A percentile compares a stretch with the other conserved stretches of the same genome.
These are phyloP conservation scores for Turritis glabra DNA, from an alignment of 345 rosid species.

Conservation along the genomic window DNA sequence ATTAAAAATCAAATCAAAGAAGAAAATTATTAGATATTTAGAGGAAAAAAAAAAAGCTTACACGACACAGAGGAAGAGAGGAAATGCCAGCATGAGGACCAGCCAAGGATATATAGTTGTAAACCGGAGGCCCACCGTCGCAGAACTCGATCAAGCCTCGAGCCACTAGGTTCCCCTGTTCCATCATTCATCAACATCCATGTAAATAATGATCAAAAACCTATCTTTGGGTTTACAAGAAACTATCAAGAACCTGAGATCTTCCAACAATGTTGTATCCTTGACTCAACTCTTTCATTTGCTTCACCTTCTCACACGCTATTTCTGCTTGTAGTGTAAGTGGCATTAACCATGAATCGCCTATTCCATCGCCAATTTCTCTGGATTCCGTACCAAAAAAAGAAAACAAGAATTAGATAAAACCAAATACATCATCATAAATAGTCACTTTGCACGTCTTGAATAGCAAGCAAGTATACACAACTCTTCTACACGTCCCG, in stretches of 20 bases:
- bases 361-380: constrained; percentile 78
- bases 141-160: constrained; percentile 88
- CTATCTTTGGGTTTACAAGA: neutral
- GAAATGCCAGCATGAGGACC: constrained; percentile 99
- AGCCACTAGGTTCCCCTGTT: constrained; percentile 88
- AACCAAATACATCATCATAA: constrained; percentile 4
- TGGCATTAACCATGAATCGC: constrained; percentile 92
- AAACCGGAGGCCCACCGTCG: constrained; percentile 74
- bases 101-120: constrained; percentile 78
- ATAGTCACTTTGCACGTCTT: neutral
- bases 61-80: constrained; percentile 85
- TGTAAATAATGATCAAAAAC: neutral
- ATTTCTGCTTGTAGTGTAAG: constrained; percentile 63
- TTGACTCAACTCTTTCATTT: constrained; percentile 69
- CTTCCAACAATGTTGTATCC: constrained; percentile 93
- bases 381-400: constrained; percentile 38
- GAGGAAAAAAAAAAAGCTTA: constrained; percentile 37
- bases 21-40: neutral
- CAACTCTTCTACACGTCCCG: neutral
- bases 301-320: constrained; percentile 81
- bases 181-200: constrained; percentile 9
- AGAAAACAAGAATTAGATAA: neutral
- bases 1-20: neutral
- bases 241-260: constrained; percentile 64
- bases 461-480: neutral